Conservation (phyloP, 2,329 filamentous ascomycete species). For the Cercospora beticola region DNA sequence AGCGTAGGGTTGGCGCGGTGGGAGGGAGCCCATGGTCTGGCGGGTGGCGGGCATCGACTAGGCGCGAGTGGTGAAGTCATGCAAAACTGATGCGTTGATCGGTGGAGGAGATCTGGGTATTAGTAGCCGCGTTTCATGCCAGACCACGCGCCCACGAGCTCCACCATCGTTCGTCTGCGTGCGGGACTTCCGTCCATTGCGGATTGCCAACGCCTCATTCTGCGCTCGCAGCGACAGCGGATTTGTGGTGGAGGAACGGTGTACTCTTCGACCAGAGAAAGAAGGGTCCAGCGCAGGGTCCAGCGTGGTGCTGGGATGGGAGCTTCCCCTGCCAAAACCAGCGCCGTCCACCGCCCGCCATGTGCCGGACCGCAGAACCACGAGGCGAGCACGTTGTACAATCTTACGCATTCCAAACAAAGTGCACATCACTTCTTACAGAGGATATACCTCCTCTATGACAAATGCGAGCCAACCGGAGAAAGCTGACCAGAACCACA, state of each 20-base stretch:
- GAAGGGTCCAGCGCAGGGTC: neutral
- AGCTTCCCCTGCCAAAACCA: neutral
- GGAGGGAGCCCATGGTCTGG: conserved; percentile 3
- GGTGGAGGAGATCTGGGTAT: neutral
- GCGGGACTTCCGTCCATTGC: neutral
- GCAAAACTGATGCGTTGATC: neutral
- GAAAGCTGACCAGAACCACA: neutral
- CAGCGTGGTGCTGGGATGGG: neutral
- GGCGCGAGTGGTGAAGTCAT: conserved; percentile 9
- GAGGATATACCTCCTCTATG: neutral
- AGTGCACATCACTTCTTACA: neutral
- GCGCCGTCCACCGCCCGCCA: neutral
- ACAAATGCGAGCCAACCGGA: neutral
- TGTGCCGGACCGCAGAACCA: neutral
- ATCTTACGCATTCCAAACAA: neutral
- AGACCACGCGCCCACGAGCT: neutral
- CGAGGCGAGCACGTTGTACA: neutral
- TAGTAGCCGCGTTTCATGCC: neutral
- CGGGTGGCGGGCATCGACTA: neutral
- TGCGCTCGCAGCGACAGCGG: neutral
- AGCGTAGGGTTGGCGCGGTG: neutral
- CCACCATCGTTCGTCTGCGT: neutral
- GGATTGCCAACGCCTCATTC: neutral
- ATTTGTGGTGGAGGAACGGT: neutral
- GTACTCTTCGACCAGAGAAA: neutral